These are phyloP conservation scores for Boletus rubescentipes DNA, from an alignment of 768 basidiomycete species.

Conservation along the genomic window DNA sequence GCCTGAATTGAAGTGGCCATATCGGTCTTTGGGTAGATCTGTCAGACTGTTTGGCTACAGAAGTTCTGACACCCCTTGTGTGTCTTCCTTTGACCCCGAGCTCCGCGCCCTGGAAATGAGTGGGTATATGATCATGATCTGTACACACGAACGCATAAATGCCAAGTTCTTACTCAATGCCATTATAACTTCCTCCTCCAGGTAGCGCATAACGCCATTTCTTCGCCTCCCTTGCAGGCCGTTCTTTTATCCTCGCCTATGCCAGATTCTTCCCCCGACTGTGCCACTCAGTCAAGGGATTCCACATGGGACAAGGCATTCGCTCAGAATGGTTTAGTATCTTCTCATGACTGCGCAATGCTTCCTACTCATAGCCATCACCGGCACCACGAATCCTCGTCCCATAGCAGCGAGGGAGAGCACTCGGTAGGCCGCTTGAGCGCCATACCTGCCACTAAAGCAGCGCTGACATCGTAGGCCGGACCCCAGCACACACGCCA, in stretches of 20 bases:
- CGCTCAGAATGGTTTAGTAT: slow-evolving; percentile 39
- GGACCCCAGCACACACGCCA: slow-evolving; percentile 28
- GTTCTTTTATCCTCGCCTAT: slow-evolving; percentile 26
- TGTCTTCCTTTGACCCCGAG: slow-evolving; percentile 41
- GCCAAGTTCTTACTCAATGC: slow-evolving; percentile 35
- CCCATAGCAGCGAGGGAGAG: slow-evolving; percentile 28
- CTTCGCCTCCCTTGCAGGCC: slow-evolving; percentile 24
- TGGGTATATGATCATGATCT: slow-evolving; percentile 37
- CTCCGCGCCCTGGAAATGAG: slow-evolving; percentile 41
- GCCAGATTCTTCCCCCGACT: slow-evolving; percentile 30
- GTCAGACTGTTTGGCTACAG: slow-evolving; percentile 34
- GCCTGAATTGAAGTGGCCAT: slow-evolving; percentile 31
- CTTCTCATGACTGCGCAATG: slow-evolving; percentile 36
- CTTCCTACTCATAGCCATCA: slow-evolving; percentile 32
- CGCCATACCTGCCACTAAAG: neutral
- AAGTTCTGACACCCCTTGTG: slow-evolving; percentile 36
- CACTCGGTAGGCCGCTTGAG: slow-evolving; percentile 23
- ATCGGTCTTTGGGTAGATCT: slow-evolving; percentile 37
- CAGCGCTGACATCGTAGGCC: slow-evolving; percentile 13
- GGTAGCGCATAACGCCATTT: slow-evolving; percentile 21
- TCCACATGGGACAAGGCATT: slow-evolving; percentile 37
- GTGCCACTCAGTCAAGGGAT: slow-evolving; percentile 29
- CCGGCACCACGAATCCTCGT: slow-evolving; percentile 22
- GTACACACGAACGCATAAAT: slow-evolving; percentile 38
- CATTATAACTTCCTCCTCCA: slow-evolving; percentile 30